Conservation (phyloP, 306 rosid species). For the Cucurbita pepo region DNA sequence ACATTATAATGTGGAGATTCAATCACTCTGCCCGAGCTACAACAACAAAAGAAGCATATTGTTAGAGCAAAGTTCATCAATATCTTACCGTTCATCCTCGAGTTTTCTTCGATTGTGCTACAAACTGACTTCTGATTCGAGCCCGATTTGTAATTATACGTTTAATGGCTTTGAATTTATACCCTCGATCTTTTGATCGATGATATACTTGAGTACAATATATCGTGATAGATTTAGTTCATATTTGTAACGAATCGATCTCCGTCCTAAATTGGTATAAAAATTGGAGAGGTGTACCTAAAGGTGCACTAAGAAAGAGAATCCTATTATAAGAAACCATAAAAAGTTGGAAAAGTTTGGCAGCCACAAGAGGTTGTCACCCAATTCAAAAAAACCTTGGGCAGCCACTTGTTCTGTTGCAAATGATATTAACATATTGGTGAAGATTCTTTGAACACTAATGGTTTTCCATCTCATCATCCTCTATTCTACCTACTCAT, state of each 20-base stretch:
- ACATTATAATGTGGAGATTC: constrained; percentile 46
- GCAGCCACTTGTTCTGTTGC: not conserved
- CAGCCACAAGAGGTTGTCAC: not conserved
- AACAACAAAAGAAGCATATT: constrained; percentile 8
- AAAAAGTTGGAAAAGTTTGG: not conserved
- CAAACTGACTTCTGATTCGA: not conserved
- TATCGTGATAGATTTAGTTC: not conserved
- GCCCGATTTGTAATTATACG: not conserved
- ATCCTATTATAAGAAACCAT: not conserved
- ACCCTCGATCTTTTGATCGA: no score
- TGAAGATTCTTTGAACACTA: not conserved
- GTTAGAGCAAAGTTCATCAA: not conserved
- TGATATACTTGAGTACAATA: no score
- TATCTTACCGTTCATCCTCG: not conserved
- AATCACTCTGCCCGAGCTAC: constrained; percentile 12
- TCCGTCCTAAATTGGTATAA: not conserved
- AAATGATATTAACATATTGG: not conserved
- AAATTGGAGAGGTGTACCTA: not conserved
- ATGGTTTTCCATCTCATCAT: no score
- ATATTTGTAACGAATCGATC: not conserved
- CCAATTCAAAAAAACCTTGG: not conserved
- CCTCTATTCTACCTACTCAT: no score
- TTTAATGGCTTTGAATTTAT: no score
- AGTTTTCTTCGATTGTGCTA: not conserved
- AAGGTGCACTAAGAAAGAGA: not conserved